A percentile compares a stretch with the other conserved stretches of the same genome.
phyloP scores from a whole-genome alignment of 176 grass and related monocot species.

The Cenchrus americanus region DNA sequence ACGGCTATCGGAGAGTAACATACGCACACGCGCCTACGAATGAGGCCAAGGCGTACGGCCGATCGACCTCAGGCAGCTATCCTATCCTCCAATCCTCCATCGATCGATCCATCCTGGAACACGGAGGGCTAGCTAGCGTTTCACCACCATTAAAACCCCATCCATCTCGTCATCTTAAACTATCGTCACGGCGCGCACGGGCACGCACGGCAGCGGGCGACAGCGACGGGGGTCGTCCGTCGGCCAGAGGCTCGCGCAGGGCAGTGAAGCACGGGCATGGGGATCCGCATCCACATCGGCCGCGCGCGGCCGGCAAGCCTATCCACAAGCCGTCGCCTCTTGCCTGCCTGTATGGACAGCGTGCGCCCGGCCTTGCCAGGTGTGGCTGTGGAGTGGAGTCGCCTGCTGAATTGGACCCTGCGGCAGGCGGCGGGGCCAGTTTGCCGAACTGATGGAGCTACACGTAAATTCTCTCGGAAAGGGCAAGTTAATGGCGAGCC shows the following conservation, averaged over 20 bases:
- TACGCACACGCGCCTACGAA: background rate
- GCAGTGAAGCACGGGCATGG: background rate
- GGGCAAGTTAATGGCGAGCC: background rate
- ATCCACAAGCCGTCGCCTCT: constrained; percentile 27
- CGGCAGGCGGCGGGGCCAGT: background rate
- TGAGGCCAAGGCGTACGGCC: background rate
- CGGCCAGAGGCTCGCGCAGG: background rate
- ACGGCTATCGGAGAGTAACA: background rate
- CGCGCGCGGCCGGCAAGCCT: background rate
- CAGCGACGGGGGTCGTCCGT: background rate
- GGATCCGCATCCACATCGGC: constrained; percentile 5
- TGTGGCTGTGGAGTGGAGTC: background rate
- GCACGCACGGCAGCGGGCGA: constrained; percentile 1
- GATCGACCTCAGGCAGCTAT: background rate
- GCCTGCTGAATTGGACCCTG: no score
- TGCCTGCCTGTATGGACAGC: constrained; percentile 39
- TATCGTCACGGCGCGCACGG: background rate
- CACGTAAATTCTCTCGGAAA: background rate
- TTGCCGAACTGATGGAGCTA: background rate
- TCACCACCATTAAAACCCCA: background rate
- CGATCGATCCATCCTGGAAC: background rate
- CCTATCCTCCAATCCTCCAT: no score
- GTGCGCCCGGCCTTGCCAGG: background rate
- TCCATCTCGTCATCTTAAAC: background rate
- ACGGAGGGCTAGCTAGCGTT: background rate